A percentile compares a stretch with the other conserved stretches of the same genome.
Evolutionary conservation across 331 rosid species (phyloP).

Genomic region (Telfairia occidentalis): DNA sequence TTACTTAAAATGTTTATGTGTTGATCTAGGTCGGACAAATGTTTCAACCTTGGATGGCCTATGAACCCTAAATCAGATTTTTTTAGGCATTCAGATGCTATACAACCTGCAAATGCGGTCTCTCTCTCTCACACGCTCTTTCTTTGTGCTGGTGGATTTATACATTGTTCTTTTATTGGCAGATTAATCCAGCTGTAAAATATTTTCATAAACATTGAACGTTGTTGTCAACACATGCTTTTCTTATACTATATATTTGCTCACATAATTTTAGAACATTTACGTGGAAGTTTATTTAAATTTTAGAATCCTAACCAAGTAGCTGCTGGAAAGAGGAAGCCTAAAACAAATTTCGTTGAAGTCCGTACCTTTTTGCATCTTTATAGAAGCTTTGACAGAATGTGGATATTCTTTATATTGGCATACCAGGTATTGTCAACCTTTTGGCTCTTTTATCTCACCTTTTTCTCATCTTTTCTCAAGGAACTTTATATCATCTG

Average conservation of each 20-base stretch:
- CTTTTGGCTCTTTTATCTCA: slow-evolving; percentile 7
- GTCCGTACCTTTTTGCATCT: slow-evolving; percentile 84
- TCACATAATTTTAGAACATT: neutral
- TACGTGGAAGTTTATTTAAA: neutral
- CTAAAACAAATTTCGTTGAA: slow-evolving; percentile 95
- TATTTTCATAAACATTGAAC: neutral
- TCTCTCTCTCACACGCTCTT: slow-evolving; percentile 8
- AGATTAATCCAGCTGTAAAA: neutral
- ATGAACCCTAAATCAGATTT: slow-evolving; percentile 55
- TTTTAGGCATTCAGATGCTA: slow-evolving; percentile 59
- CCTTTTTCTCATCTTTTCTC: slow-evolving; percentile 4
- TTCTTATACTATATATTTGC: neutral
- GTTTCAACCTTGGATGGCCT: slow-evolving; percentile 79
- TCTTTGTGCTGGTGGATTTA: slow-evolving; percentile 7
- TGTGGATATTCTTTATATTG: slow-evolving; percentile 94
- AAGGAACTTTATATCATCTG: slow-evolving; percentile 4
- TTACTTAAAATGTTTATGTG: slow-evolving; percentile 13
- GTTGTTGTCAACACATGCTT: neutral
- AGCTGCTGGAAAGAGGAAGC: slow-evolving; percentile 55
- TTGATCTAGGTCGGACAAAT: slow-evolving; percentile 59
- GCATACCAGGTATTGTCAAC: slow-evolving; percentile 65
- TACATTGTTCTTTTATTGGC: neutral
- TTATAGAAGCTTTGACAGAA: slow-evolving; percentile 90
- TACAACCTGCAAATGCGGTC: slow-evolving; percentile 36
- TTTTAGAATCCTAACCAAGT: slow-evolving; percentile 48